These are phyloP conservation scores for Auxenochlorella pyrenoidosa DNA, from an alignment of 139 green algal species.

Conservation along the genomic window DNA sequence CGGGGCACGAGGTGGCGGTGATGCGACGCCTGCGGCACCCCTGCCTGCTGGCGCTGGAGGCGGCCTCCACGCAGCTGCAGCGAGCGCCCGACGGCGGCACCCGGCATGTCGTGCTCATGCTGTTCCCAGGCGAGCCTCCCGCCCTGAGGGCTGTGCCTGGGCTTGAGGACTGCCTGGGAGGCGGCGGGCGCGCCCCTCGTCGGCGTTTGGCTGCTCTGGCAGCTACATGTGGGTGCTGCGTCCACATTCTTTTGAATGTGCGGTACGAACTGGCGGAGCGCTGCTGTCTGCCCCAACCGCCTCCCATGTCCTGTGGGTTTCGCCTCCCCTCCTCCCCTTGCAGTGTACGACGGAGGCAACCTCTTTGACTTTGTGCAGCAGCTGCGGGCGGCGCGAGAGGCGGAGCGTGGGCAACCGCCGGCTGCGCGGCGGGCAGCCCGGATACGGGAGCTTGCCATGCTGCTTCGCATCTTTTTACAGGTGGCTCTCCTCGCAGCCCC, in stretches of 20 bases:
- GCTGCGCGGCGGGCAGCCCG: not conserved
- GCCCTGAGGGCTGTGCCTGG: no score
- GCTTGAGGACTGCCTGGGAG: no score
- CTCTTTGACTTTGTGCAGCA: slow-evolving; percentile 60
- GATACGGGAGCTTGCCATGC: not conserved
- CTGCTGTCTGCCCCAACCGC: no score
- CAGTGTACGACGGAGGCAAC: slow-evolving; percentile 58
- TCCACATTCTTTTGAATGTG: no score
- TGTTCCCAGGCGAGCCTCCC: slow-evolving; percentile 51
- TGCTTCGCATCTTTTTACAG: slow-evolving; percentile 66
- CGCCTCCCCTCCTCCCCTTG: not conserved
- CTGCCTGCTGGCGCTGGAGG: slow-evolving; percentile 75
- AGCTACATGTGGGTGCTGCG: no score
- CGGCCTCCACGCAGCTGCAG: slow-evolving; percentile 22
- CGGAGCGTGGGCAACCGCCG: not conserved
- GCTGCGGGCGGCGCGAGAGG: not conserved
- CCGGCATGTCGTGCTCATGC: slow-evolving; percentile 54
- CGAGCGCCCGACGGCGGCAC: slow-evolving; percentile 15
- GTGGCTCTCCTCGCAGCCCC: slow-evolving; percentile 39
- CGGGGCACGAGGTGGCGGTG: slow-evolving; percentile 58
- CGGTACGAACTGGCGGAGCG: no score
- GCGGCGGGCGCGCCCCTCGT: no score
- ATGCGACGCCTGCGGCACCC: slow-evolving; percentile 63
- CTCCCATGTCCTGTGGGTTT: no score
- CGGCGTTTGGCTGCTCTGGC: no score